A percentile compares a stretch with the other conserved stretches of the same genome.
Conservation (phyloP, 192 early-diverging fungal genomes). For the Linnemannia hyalina region DNA sequence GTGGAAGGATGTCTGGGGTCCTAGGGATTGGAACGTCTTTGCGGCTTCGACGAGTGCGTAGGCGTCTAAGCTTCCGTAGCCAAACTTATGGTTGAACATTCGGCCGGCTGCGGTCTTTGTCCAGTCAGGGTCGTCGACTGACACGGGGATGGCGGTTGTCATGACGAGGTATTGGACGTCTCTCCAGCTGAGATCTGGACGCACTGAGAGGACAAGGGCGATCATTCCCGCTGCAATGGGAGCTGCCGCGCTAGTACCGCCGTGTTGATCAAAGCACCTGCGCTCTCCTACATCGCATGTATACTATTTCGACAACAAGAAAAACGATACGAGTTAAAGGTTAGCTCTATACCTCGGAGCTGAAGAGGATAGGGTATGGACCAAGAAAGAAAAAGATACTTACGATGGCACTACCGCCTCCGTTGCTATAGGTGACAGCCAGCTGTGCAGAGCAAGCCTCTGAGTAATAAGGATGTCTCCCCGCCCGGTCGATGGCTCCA, state of each 20-base stretch:
- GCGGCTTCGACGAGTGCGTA: constrained; percentile 85
- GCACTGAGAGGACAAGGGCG: constrained; percentile 84
- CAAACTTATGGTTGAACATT: constrained; percentile 92
- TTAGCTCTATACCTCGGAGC: not conserved
- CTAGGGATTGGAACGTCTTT: constrained; percentile 72
- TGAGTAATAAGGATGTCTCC: constrained; percentile 86
- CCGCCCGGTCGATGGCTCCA: constrained; percentile 83
- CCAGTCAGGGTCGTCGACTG: constrained; percentile 82
- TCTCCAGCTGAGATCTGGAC: constrained; percentile 96
- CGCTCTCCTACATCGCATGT: constrained; percentile 88
- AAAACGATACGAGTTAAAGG: not conserved
- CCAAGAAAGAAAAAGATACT: constrained; percentile 7
- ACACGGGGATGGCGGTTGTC: constrained; percentile 80
- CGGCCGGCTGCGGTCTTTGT: constrained; percentile 73
- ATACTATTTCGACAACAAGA: constrained; percentile 61
- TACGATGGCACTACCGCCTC: constrained; percentile 82
- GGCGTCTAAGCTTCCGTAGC: constrained; percentile 93
- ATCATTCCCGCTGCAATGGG: constrained; percentile 93
- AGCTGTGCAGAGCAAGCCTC: constrained; percentile 92
- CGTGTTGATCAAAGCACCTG: constrained; percentile 83
- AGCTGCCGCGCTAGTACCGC: constrained; percentile 96
- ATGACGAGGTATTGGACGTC: constrained; percentile 93
- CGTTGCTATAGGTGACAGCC: constrained; percentile 92
- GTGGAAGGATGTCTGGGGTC: constrained; percentile 73
- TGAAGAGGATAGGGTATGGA: not conserved